phyloP scores from a whole-genome alignment of 2,329 filamentous ascomycete species.

The Colletotrichum sp. region DNA sequence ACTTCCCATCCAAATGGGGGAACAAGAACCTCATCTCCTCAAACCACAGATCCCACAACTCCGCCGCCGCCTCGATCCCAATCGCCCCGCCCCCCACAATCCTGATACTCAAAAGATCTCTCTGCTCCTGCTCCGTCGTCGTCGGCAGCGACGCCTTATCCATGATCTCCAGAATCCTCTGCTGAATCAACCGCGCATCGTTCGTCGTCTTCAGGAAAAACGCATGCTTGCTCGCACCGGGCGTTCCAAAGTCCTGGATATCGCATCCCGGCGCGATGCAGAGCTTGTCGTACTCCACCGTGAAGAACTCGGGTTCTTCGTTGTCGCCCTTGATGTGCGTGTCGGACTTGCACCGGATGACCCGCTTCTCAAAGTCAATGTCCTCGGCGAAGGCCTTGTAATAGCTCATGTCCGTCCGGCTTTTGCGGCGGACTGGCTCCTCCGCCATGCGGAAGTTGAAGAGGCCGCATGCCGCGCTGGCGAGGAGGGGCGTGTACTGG shows the following conservation, averaged over 20 bases:
- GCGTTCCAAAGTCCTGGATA: constrained; percentile 98
- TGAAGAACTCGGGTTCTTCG: constrained; percentile 67
- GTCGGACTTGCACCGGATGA: constrained; percentile 87
- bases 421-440: constrained; percentile 96
- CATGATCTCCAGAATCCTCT: constrained; percentile 99
- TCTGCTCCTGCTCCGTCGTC: constrained; percentile 92
- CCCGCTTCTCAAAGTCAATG: constrained; percentile 88
- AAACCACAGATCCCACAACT: constrained; percentile 98
- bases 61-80: constrained; percentile 96
- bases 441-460: constrained; percentile 99
- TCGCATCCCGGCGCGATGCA: constrained; percentile 96
- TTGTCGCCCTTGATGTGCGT: constrained; percentile 85
- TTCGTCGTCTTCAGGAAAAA: constrained; percentile 98
- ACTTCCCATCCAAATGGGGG: constrained; percentile 90
- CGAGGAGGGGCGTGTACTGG: constrained; percentile 96
- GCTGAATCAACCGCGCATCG: constrained; percentile 94
- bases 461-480: constrained; percentile 94
- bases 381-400: constrained; percentile 98
- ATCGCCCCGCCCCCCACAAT: constrained; percentile 92
- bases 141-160: constrained; percentile 95
- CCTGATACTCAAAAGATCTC: constrained; percentile 91
- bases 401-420: constrained; percentile 94
- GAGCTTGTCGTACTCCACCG: constrained; percentile 97
- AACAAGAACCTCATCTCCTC: constrained; percentile 98
- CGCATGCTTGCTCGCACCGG: constrained; percentile 90